Evolutionary conservation across 331 rosid genomes (phyloP).

Genomic region (Rhamnella rubrinervis): DNA sequence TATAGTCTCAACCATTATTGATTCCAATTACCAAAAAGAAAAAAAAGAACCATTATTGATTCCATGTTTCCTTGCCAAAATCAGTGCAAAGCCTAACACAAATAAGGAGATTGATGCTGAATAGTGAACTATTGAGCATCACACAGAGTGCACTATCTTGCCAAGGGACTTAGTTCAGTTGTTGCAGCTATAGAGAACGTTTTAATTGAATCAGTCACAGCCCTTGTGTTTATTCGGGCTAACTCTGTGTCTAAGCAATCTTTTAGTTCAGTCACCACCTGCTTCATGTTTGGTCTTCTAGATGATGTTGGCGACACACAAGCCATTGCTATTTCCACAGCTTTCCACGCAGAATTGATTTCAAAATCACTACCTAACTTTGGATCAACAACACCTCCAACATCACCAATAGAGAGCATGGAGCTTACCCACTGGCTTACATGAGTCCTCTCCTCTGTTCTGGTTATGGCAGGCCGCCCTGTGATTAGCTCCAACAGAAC

Average conservation of each 20-base stretch:
- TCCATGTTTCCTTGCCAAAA: too few species aligned
- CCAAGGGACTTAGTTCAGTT: constrained; percentile 4
- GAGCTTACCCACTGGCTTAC: constrained; percentile 30
- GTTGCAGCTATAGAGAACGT: neutral
- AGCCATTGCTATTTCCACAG: constrained; percentile 27
- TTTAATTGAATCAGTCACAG: neutral
- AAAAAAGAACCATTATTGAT: too few species aligned
- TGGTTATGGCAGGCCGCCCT: constrained; percentile 15
- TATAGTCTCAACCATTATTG: too few species aligned
- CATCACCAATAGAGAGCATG: constrained; percentile 29
- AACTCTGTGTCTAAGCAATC: constrained; percentile 26
- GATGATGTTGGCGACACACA: constrained; percentile 19
- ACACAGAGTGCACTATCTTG: constrained; percentile 8
- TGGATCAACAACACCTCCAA: constrained; percentile 25
- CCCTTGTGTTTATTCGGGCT: neutral
- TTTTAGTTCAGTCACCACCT: constrained; percentile 31
- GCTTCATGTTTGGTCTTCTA: constrained; percentile 34
- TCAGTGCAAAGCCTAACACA: too few species aligned
- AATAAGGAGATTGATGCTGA: too few species aligned
- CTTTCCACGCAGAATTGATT: constrained; percentile 29
- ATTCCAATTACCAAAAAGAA: too few species aligned
- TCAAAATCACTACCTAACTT: constrained; percentile 9
- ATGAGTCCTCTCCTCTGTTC: constrained; percentile 11
- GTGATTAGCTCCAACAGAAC: constrained; percentile 31
- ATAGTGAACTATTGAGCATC: too few species aligned